Conservation (phyloP, 2,329 filamentous ascomycete species). For the Westerdykella sp. region DNA sequence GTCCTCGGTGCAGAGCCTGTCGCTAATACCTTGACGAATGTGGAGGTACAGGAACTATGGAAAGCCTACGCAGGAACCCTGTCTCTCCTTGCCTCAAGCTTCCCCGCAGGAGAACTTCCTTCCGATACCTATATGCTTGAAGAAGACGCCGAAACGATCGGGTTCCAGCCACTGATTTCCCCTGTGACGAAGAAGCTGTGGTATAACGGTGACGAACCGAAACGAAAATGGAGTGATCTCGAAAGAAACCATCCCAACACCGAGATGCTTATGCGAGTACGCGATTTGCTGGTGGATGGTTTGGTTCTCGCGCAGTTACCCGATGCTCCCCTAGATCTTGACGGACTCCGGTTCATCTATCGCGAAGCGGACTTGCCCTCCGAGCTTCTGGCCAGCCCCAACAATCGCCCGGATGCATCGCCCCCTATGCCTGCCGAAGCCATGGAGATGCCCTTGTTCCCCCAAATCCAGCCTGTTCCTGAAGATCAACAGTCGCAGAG, state of each 20-base stretch:
- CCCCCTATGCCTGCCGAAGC: constrained; percentile 33
- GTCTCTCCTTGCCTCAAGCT: constrained; percentile 53
- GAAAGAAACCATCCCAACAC: constrained; percentile 52
- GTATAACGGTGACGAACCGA: constrained; percentile 43
- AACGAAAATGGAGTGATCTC: constrained; percentile 50
- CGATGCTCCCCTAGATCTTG: constrained; percentile 45
- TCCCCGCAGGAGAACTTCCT: constrained; percentile 52
- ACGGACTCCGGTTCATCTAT: constrained; percentile 48
- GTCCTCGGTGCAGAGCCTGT: constrained; percentile 48
- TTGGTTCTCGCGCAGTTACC: constrained; percentile 50
- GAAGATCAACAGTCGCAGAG: constrained; percentile 34
- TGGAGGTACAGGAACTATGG: constrained; percentile 58
- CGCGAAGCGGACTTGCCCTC: constrained; percentile 49
- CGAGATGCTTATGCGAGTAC: constrained; percentile 62
- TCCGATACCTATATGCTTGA: constrained; percentile 58
- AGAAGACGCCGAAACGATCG: constrained; percentile 61
- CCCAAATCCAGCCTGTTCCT: constrained; percentile 12
- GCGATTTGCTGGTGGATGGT: constrained; percentile 57
- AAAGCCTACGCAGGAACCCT: constrained; percentile 58
- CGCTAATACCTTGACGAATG: constrained; percentile 49
- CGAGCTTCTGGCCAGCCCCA: constrained; percentile 44
- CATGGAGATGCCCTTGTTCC: constrained; percentile 35
- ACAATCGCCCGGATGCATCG: constrained; percentile 34
- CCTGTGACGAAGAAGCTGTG: constrained; percentile 48
- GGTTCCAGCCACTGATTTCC: constrained; percentile 55